phyloP scores from a whole-genome alignment of 1,284 basidiomycete species.

The Fomitiporia mediterranea region DNA sequence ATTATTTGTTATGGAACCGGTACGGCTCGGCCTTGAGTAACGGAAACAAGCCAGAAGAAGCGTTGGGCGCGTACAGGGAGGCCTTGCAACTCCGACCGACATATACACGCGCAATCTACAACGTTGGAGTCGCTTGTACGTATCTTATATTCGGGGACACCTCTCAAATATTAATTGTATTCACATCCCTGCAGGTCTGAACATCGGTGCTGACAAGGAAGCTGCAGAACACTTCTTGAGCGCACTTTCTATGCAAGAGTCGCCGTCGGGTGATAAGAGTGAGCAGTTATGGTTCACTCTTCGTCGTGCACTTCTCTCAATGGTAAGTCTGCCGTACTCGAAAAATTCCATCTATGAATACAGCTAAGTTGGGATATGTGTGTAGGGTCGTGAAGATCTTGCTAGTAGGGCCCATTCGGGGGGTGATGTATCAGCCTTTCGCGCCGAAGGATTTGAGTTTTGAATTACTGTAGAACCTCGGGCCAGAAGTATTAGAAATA shows the following conservation, averaged over 20 bases:
- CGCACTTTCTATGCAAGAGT: constrained; percentile 79
- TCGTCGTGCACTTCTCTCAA: constrained; percentile 72
- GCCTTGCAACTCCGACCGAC: constrained; percentile 93
- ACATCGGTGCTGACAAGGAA: constrained; percentile 94
- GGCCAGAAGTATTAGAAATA: too few relatives aligned
- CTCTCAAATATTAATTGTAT: too few relatives aligned
- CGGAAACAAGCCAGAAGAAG: constrained; percentile 92
- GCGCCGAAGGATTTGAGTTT: constrained; percentile 82
- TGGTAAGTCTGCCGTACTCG: constrained; percentile 51
- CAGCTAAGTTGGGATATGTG: too few relatives aligned
- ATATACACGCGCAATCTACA: constrained; percentile 97
- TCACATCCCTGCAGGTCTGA: constrained; percentile 57
- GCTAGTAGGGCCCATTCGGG: constrained; percentile 43
- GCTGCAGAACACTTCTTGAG: constrained; percentile 96
- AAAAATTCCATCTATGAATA: neutral
- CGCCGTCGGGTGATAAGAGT: constrained; percentile 63
- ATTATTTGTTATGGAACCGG: constrained; percentile 96
- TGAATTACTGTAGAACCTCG: constrained; percentile 28
- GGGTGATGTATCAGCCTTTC: constrained; percentile 58
- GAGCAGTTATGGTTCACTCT: constrained; percentile 93
- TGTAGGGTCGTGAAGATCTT: constrained; percentile 43
- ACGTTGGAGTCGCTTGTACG: constrained; percentile 93
- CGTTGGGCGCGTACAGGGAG: constrained; percentile 90
- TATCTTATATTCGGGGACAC: constrained; percentile 17
- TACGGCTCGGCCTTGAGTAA: constrained; percentile 95